phyloP scores from a whole-genome alignment of 2,329 filamentous ascomycete genomes.

The Pseudocercospora fijiensis region DNA sequence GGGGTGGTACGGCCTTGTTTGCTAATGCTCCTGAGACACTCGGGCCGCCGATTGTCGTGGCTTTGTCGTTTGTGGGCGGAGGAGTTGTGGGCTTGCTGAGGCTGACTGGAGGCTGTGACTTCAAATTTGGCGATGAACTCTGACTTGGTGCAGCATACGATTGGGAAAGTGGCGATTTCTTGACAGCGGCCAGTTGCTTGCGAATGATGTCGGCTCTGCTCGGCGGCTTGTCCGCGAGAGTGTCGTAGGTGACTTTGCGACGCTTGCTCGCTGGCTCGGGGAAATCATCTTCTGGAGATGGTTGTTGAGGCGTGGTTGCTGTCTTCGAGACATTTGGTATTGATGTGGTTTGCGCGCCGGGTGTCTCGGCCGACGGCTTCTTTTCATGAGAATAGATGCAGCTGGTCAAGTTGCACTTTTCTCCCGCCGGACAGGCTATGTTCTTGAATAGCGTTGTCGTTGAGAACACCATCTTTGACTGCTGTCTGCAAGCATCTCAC shows the following conservation, averaged over 20 bases:
- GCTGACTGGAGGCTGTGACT: constrained; percentile 18
- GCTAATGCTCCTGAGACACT: constrained; percentile 11
- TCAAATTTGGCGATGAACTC: constrained; percentile 4
- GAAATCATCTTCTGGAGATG: background rate
- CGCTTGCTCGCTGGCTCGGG: constrained; percentile 31
- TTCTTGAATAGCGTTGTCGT: constrained; percentile 56
- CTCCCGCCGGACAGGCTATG: constrained; percentile 54
- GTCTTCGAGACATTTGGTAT: constrained; percentile 4
- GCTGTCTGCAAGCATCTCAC: constrained; percentile 1
- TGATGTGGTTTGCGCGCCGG: background rate
- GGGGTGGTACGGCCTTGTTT: constrained; percentile 15
- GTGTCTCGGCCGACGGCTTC: background rate
- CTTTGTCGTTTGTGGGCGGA: constrained; percentile 18
- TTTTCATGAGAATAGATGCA: constrained; percentile 60
- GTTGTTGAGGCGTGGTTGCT: background rate
- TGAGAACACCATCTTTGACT: constrained; percentile 51
- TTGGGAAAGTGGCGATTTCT: constrained; percentile 15
- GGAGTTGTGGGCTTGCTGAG: constrained; percentile 28
- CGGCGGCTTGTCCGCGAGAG: constrained; percentile 31
- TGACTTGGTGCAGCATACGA: constrained; percentile 6
- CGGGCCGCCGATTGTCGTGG: constrained; percentile 9
- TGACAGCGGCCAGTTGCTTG: constrained; percentile 24
- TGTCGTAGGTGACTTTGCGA: constrained; percentile 35
- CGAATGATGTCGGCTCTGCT: constrained; percentile 35
- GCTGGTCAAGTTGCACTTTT: constrained; percentile 52